These are phyloP conservation scores for Aspergillus jensenii DNA, from an alignment of 2,329 filamentous ascomycete species.

Conservation along the genomic window DNA sequence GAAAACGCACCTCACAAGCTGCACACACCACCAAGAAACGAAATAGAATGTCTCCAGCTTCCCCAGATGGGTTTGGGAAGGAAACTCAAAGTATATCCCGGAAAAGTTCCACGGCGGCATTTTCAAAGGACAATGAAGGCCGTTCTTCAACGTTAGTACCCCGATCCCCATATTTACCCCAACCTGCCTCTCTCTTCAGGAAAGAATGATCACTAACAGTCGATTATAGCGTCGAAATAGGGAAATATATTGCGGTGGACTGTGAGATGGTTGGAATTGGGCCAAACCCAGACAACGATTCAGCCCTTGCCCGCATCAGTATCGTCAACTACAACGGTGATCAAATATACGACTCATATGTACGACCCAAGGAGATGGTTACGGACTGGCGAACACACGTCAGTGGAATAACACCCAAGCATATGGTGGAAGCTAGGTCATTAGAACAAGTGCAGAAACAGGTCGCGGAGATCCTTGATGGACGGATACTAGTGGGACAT, in stretches of 20 bases:
- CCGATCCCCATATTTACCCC: slow-evolving; percentile 12
- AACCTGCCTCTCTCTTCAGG: not conserved
- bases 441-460: slow-evolving; percentile 77
- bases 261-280: slow-evolving; percentile 97
- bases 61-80: slow-evolving; percentile 37
- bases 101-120: slow-evolving; percentile 58
- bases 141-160: slow-evolving; percentile 46
- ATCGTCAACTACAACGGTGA: slow-evolving; percentile 91
- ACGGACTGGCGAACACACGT: slow-evolving; percentile 88
- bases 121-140: slow-evolving; percentile 63
- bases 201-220: slow-evolving; percentile 14
- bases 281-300: slow-evolving; percentile 61
- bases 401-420: slow-evolving; percentile 74
- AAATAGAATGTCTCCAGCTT: slow-evolving; percentile 34
- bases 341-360: slow-evolving; percentile 92
- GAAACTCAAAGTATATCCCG: slow-evolving; percentile 62
- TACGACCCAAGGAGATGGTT: slow-evolving; percentile 72
- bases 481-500: slow-evolving; percentile 77
- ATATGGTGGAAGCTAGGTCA: slow-evolving; percentile 67
- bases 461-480: slow-evolving; percentile 67
- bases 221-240: slow-evolving; percentile 62
- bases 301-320: slow-evolving; percentile 80
- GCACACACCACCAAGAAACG: slow-evolving; percentile 22
- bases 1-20: slow-evolving; percentile 21
- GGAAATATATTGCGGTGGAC: slow-evolving; percentile 90